Conservation (phyloP, 148 eudicot genomes). For the Simmondsia chinensis region DNA sequence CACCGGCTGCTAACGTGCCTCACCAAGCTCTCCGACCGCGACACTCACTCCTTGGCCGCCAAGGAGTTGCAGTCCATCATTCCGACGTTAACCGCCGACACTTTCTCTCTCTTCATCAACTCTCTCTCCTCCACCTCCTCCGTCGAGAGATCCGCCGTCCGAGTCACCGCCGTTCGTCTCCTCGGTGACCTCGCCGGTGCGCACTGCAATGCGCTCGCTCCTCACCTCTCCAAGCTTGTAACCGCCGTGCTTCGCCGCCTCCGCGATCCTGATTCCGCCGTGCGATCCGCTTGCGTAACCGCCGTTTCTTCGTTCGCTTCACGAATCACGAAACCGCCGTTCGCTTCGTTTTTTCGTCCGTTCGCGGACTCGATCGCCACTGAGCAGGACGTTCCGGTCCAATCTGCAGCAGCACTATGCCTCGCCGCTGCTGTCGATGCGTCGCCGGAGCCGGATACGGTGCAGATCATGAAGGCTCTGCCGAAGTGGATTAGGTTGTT, state of each 20-base stretch:
- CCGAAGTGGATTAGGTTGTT: constrained; percentile 38
- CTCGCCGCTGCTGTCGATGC: constrained; percentile 56
- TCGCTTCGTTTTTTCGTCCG: constrained; percentile 38
- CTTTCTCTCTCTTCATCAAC: constrained; percentile 53
- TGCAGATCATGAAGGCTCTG: constrained; percentile 36
- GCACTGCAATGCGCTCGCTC: constrained; percentile 42
- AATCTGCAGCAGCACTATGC: constrained; percentile 70
- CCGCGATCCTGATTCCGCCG: constrained; percentile 64
- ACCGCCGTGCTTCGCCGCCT: constrained; percentile 60
- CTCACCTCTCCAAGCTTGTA: constrained; percentile 58
- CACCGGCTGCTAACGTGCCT: constrained; percentile 76
- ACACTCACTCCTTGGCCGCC: constrained; percentile 71
- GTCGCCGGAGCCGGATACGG: constrained; percentile 34
- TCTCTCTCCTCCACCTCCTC: constrained; percentile 78
- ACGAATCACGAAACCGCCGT: constrained; percentile 30
- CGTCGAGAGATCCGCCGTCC: constrained; percentile 57
- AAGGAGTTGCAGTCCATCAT: constrained; percentile 66
- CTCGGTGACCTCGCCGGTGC: constrained; percentile 41
- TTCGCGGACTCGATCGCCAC: constrained; percentile 59
- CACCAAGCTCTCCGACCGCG: constrained; percentile 79
- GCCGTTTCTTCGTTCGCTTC: constrained; percentile 37
- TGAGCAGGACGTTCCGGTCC: constrained; percentile 65
- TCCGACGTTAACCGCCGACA: constrained; percentile 32
- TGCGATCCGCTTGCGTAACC: constrained; percentile 44
- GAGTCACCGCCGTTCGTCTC: constrained; percentile 52